Base-by-base conservation (phyloP, 2,329 filamentous ascomycete species). In the Paraconiothyrium brasiliense region DNA sequence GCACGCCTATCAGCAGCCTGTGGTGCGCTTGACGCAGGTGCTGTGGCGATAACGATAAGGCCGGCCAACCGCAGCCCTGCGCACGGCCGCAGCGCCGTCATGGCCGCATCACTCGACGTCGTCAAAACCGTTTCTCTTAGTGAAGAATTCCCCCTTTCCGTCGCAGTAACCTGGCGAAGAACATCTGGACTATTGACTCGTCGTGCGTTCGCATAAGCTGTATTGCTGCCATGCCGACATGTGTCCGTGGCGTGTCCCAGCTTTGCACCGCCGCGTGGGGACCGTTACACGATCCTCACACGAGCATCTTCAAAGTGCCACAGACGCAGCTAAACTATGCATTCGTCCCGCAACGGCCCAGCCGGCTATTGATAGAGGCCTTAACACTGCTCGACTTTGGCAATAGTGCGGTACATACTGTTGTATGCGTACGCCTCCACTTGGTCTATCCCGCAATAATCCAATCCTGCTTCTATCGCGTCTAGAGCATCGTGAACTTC, bases 121-220 rank as follows among this genome's bases (percentile, higher is more conserved):
- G 54, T 62, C 52, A 49, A 64, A 62, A 60, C 30, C 58, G 61
- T 71, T 73, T 71, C 58, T 73, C 70, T 68, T 74, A 72, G 71
- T 74, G 67, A 72, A 63, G 35, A 20, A 44, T 43, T 30, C 1
- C 39, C 48, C 37, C 47, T 47, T 47, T 35, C 52, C 52, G 52
- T 37, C 30, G 30, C 35, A 11, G 14, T 16, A 6, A 14, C 37
- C 16, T 16, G 37, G 14, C 50, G n/a, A 35, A 10, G 16, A 5
- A n/a, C 20, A 20, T 20, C 20, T 20, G 20, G 20, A 20, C 20
- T 51, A n/a, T 27, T 10, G 24, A n/a, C n/a, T 22, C 20, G 50
- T 16, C 4, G n/a, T 30, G n/a, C n/a, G 34, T 51, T 39, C 27
- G 27, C 27, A 34, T 35, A 2, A 51, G 50, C 50, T 43, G 16